Conservation (phyloP, 83 land plant genomes). For the Isoetes engelmannii region DNA sequence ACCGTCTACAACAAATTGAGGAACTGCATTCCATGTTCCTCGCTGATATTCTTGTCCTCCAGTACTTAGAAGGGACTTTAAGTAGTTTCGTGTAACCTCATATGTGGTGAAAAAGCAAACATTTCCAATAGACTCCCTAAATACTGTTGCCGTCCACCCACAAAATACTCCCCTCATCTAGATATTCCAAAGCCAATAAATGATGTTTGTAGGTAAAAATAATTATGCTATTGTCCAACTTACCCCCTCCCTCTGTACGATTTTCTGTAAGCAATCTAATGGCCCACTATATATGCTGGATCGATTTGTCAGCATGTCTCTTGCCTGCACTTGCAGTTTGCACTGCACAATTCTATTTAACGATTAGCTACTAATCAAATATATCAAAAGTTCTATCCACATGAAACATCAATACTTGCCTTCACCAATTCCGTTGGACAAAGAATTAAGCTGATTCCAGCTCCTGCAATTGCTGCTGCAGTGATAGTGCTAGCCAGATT, state of each 20-base stretch:
- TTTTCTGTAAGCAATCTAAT: slow-evolving; percentile 72
- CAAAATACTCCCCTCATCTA: slow-evolving; percentile 77
- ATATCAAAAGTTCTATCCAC: slow-evolving; percentile 1
- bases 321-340: slow-evolving; percentile 91
- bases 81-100: slow-evolving; percentile 59
- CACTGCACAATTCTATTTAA: slow-evolving; percentile 48
- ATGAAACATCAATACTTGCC: slow-evolving; percentile 31
- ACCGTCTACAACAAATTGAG: slow-evolving; percentile 19
- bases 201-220: background rate
- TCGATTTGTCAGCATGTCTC: slow-evolving; percentile 25
- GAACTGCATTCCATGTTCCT: slow-evolving; percentile 18
- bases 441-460: slow-evolving; percentile 63
- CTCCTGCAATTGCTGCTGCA: slow-evolving; percentile 82
- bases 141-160: slow-evolving; percentile 63
- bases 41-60: slow-evolving; percentile 16
- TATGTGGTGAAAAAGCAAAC: slow-evolving; percentile 72
- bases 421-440: slow-evolving; percentile 92
- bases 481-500: slow-evolving; percentile 59
- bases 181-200: background rate
- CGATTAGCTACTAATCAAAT: slow-evolving; percentile 9
- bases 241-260: slow-evolving; percentile 70
- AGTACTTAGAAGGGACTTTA: slow-evolving; percentile 19
- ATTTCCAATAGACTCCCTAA: slow-evolving; percentile 84
- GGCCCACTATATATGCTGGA: slow-evolving; percentile 53
- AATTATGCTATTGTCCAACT: slow-evolving; percentile 10